Conservation (phyloP, 192 early-diverging fungal species). For the Dissophora ornata region DNA sequence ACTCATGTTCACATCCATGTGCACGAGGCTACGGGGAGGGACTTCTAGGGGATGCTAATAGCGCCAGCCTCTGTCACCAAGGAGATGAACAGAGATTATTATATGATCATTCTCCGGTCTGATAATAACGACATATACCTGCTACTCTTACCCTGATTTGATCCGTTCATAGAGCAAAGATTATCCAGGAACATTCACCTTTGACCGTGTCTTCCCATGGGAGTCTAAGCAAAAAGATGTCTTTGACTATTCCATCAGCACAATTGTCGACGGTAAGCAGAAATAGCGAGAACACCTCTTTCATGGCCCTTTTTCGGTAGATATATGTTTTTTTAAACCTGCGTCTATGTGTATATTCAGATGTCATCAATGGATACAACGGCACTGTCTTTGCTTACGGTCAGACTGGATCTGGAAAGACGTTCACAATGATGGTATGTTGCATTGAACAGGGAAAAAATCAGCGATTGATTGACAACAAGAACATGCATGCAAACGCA, state of each 20-base stretch:
- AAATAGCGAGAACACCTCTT: background rate
- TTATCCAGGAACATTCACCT: slow-evolving; percentile 83
- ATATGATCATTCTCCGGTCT: background rate
- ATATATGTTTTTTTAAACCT: slow-evolving; percentile 1
- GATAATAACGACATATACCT: background rate
- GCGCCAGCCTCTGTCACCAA: background rate
- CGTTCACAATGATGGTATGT: slow-evolving; percentile 92
- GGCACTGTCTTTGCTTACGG: slow-evolving; percentile 99
- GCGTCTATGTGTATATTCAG: no score
- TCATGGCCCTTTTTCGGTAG: background rate
- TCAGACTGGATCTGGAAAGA: slow-evolving; percentile 98
- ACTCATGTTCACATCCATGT: background rate
- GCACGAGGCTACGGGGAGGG: slow-evolving; percentile 6
- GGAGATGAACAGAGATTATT: background rate
- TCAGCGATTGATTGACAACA: background rate
- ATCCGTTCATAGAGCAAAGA: slow-evolving; percentile 70
- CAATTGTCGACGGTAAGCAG: slow-evolving; percentile 89
- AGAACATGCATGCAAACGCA: background rate
- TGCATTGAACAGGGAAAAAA: no score
- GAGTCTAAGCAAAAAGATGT: slow-evolving; percentile 85
- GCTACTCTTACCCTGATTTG: background rate
- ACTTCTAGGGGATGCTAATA: slow-evolving; percentile 3
- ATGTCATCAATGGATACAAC: slow-evolving; percentile 97
- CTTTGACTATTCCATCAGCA: slow-evolving; percentile 91
- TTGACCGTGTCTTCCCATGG: slow-evolving; percentile 92